Conservation (phyloP, 1,284 basidiomycete genomes). For the Ceratorhiza oryzae-sativae region DNA sequence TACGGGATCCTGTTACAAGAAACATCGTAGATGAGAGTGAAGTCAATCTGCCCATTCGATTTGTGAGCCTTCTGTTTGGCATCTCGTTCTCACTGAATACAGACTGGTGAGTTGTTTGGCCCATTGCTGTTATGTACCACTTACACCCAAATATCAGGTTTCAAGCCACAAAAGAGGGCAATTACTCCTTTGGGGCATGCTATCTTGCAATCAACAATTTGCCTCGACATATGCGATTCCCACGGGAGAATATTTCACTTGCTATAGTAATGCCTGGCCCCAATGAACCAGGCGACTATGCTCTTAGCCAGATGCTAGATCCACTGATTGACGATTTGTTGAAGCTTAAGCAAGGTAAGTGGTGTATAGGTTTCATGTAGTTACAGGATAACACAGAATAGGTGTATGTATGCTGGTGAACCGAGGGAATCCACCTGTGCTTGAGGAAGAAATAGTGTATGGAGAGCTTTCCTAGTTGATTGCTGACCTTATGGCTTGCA, state of each 20-base stretch:
- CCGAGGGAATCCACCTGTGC: background rate
- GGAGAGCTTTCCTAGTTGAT: background rate
- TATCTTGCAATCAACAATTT: slow-evolving; percentile 26
- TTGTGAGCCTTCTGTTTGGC: slow-evolving; percentile 6
- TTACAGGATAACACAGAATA: background rate
- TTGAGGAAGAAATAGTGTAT: background rate
- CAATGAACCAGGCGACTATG: slow-evolving; percentile 3
- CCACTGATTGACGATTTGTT: slow-evolving; percentile 11
- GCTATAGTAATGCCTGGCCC: slow-evolving; percentile 11
- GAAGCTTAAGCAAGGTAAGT: slow-evolving; percentile 16
- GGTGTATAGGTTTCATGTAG: background rate
- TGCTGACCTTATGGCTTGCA: background rate
- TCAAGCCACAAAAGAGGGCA: background rate
- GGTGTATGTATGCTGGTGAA: background rate
- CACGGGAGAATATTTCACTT: slow-evolving; percentile 6
- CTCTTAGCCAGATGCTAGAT: slow-evolving; percentile 25
- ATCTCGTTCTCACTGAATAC: slow-evolving; percentile 4
- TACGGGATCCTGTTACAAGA: background rate
- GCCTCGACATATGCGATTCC: slow-evolving; percentile 11
- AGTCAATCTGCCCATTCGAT: background rate
- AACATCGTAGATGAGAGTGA: background rate
- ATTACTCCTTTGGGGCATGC: slow-evolving; percentile 1
- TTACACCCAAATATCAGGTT: background rate
- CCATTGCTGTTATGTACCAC: background rate
- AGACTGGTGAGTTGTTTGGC: background rate